Evolutionary conservation across 495 filamentous ascomycete species (phyloP).

Genomic region (Podospora sp.): DNA sequence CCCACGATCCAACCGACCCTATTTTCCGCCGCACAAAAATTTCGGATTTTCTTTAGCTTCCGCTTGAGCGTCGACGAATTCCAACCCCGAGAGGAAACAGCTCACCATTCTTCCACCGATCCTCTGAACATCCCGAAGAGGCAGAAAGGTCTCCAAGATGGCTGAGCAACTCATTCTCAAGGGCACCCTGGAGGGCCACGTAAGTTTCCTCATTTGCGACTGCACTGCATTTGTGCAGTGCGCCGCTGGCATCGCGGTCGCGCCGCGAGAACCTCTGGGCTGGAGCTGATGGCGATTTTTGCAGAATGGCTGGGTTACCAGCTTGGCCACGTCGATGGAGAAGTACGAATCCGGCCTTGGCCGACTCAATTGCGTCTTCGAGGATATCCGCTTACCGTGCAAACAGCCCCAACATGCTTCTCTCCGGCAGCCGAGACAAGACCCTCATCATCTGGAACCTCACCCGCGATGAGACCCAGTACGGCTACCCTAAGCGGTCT

Average conservation of each 20-base stretch:
- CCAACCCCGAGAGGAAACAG: slow-evolving; percentile 33
- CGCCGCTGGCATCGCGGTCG: not conserved
- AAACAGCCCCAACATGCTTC: slow-evolving; percentile 97
- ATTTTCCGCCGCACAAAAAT: slow-evolving; percentile 47
- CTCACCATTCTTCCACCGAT: slow-evolving; percentile 41
- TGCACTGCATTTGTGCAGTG: not conserved
- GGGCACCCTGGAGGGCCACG: slow-evolving; percentile 96
- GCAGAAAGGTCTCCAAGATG: slow-evolving; percentile 60
- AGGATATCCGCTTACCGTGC: slow-evolving; percentile 33
- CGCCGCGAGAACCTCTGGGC: slow-evolving; percentile 4
- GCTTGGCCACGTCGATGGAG: slow-evolving; percentile 96
- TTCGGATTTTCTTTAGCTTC: slow-evolving; percentile 36
- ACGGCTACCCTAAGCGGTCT: slow-evolving; percentile 97
- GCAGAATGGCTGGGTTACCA: slow-evolving; percentile 73
- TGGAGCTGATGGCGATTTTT: slow-evolving; percentile 20
- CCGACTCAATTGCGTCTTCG: slow-evolving; percentile 19
- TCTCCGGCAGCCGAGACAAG: slow-evolving; percentile 96
- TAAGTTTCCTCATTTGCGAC: slow-evolving; percentile 42
- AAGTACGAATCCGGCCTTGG: slow-evolving; percentile 64
- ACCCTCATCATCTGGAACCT: slow-evolving; percentile 99
- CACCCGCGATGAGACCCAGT: slow-evolving; percentile 94
- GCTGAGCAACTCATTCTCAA: slow-evolving; percentile 96
- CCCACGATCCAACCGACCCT: slow-evolving; percentile 38
- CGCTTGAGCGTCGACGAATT: slow-evolving; percentile 37
- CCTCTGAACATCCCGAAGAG: slow-evolving; percentile 36